Percentiles rank a stretch among this genome's conserved stretches.
These are phyloP conservation scores for Metschnikowia reukaufii DNA, from an alignment of 805 yeast species.

Conservation along the genomic window DNA sequence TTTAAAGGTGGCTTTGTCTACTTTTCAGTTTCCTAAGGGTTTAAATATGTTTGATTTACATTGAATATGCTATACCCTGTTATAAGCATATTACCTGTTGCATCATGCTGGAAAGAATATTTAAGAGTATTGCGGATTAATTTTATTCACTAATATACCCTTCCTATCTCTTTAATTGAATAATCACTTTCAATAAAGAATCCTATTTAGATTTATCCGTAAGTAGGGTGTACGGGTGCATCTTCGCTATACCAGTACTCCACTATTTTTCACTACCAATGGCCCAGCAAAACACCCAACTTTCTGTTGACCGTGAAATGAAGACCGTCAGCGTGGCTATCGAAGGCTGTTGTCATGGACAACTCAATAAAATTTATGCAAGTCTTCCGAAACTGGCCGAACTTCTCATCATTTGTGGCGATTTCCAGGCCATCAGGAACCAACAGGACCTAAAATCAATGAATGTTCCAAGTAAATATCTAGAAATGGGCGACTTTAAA, in stretches of 20 bases:
- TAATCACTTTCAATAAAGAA: no score
- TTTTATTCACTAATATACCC: no score
- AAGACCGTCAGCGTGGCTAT: conserved; percentile 53
- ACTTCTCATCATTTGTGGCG: conserved; percentile 78
- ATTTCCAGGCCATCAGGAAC: conserved; percentile 79
- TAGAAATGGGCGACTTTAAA: conserved; percentile 74
- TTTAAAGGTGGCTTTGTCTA: neutral
- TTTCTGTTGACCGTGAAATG: neutral
- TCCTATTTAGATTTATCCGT: no score
- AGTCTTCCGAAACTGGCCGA: conserved; percentile 23
- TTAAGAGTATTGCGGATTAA: no score
- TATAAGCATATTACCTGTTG: no score
- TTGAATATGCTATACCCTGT: no score
- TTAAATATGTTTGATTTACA: no score
- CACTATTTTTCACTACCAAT: neutral
- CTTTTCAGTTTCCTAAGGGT: no score
- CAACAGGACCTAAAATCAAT: conserved; percentile 63
- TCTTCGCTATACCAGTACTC: neutral
- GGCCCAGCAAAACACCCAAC: neutral
- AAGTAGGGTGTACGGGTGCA: neutral
- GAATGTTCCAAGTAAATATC: conserved; percentile 78
- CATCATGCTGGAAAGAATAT: no score
- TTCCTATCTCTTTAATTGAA: no score
- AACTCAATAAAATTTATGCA: conserved; percentile 57
- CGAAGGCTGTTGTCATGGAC: conserved; percentile 92